Conservation (phyloP, 2,329 filamentous ascomycete genomes). For the Orbilia javanica region DNA sequence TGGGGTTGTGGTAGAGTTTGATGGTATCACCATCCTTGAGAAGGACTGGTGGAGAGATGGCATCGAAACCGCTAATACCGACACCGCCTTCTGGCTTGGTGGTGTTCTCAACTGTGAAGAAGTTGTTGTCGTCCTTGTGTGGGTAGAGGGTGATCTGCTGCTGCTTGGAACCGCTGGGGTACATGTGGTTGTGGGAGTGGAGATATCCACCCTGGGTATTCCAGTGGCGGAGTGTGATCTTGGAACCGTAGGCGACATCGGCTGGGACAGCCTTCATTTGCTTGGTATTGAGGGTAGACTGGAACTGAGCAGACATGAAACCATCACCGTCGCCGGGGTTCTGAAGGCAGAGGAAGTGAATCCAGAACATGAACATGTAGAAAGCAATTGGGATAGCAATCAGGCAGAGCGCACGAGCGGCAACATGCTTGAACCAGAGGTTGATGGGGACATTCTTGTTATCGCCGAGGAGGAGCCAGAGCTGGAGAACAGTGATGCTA, state of each 20-base stretch:
- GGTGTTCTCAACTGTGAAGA: slow-evolving; percentile 94
- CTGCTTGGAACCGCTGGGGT: slow-evolving; percentile 96
- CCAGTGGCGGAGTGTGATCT: slow-evolving; percentile 87
- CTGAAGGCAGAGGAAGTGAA: slow-evolving; percentile 91
- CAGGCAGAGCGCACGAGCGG: slow-evolving; percentile 89
- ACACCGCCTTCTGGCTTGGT: slow-evolving; percentile 76
- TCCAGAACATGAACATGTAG: slow-evolving; percentile 96
- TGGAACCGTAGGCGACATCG: slow-evolving; percentile 89
- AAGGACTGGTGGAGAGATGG: slow-evolving; percentile 73
- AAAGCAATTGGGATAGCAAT: slow-evolving; percentile 89
- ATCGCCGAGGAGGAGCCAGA: slow-evolving; percentile 95
- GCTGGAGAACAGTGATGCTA: slow-evolving; percentile 86
- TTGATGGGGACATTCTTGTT: slow-evolving; percentile 81
- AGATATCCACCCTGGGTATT: slow-evolving; percentile 98
- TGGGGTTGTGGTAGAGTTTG: slow-evolving; percentile 84
- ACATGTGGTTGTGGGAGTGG: slow-evolving; percentile 97
- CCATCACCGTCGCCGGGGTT: slow-evolving; percentile 98
- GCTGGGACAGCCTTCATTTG: slow-evolving; percentile 94
- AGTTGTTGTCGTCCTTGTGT: slow-evolving; percentile 98
- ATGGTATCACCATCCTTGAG: slow-evolving; percentile 85
- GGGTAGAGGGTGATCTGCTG: slow-evolving; percentile 98
- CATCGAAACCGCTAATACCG: slow-evolving; percentile 61
- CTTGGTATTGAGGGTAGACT: slow-evolving; percentile 96
- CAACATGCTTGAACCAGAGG: slow-evolving; percentile 88
- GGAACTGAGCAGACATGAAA: slow-evolving; percentile 99